These are phyloP conservation scores for Mrakia gelida DNA, from an alignment of 768 basidiomycete species.

Conservation along the genomic window DNA sequence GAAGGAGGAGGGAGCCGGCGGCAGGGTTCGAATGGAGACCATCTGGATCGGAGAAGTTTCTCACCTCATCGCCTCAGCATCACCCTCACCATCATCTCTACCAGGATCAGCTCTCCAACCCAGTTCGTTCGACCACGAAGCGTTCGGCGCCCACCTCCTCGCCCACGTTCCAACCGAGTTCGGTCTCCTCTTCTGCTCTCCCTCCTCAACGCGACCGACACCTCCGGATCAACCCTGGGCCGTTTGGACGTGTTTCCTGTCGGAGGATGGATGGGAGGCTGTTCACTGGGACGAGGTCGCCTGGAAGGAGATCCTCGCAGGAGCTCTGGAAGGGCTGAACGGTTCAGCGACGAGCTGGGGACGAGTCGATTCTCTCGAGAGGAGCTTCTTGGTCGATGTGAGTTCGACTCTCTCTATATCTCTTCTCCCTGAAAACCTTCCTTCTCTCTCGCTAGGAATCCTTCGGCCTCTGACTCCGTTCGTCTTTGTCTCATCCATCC, in stretches of 20 bases:
- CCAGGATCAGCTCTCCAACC: not conserved
- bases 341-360: conserved; percentile 7
- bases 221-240: conserved; percentile 2
- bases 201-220: not conserved
- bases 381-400: conserved; percentile 4
- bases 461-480: no score
- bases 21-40: conserved; percentile 21
- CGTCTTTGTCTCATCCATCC: not conserved
- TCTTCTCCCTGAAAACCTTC: not conserved
- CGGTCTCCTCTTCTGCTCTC: conserved; percentile 15
- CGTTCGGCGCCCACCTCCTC: not conserved
- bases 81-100: not conserved
- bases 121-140: not conserved
- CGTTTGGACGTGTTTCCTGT: conserved; percentile 17
- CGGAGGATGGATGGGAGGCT: not conserved
- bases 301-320: conserved; percentile 9
- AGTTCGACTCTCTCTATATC: not conserved
- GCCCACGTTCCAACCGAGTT: not conserved
- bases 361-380: conserved; percentile 1
- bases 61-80: not conserved
- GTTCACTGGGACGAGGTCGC: not conserved
- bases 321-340: not conserved
- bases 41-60: conserved; percentile 28
- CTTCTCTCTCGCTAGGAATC: not conserved
- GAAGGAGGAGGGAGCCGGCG: not conserved